Percentiles rank a stretch among this genome's conserved stretches.
Evolutionary conservation across 768 basidiomycete species (phyloP).

Genomic region (Termitomyces sp.): DNA sequence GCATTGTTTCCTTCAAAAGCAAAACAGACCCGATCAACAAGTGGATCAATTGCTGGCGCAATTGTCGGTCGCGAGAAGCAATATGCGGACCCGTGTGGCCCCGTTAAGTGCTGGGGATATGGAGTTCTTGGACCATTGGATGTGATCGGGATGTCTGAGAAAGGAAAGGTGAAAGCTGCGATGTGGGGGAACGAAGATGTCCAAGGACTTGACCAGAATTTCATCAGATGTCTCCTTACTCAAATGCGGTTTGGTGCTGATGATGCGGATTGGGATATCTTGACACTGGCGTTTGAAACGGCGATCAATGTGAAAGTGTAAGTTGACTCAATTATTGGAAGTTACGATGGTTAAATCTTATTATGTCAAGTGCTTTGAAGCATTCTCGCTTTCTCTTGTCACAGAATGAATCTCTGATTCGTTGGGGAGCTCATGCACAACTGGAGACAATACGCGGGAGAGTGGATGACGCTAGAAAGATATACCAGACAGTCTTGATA

Average conservation of each 20-base stretch:
- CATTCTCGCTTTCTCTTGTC: constrained; percentile 65
- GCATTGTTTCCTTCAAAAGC: constrained; percentile 47
- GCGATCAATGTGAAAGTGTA: constrained; percentile 57
- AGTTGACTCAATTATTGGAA: constrained; percentile 8
- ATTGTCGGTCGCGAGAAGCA: constrained; percentile 64
- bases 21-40: constrained; percentile 30
- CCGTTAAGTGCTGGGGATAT: constrained; percentile 63
- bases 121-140: constrained; percentile 57
- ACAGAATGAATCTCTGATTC: constrained; percentile 51
- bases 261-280: constrained; percentile 62
- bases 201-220: constrained; percentile 40
- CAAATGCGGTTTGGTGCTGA: constrained; percentile 46
- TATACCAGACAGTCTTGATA: constrained; percentile 67
- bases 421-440: constrained; percentile 77
- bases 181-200: constrained; percentile 48
- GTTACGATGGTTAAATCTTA: not conserved
- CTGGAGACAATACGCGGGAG: constrained; percentile 67
- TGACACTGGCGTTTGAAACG: constrained; percentile 67
- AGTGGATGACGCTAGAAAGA: constrained; percentile 67
- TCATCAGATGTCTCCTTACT: constrained; percentile 57
- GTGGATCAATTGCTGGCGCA: constrained; percentile 64
- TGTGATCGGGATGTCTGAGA: constrained; percentile 19
- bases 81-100: constrained; percentile 60
- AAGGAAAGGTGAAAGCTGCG: constrained; percentile 23
- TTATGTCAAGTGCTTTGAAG: constrained; percentile 56